phyloP scores from a whole-genome alignment of 768 basidiomycete genomes.

The Clathrus columnatus region DNA sequence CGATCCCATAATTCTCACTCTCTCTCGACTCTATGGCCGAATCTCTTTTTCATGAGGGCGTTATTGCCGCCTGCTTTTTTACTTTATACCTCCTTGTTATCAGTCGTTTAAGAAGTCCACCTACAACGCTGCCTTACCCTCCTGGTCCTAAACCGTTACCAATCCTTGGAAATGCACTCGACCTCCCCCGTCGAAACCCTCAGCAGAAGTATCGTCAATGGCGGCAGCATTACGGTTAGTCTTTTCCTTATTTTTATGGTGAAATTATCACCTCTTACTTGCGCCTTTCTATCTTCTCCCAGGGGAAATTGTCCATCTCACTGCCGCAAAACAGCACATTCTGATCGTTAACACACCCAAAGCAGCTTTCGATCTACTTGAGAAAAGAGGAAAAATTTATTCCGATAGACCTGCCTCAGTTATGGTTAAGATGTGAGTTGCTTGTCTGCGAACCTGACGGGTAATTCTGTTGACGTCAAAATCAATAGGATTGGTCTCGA shows the following conservation, averaged over 20 bases:
- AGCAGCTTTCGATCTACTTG: conserved; percentile 19
- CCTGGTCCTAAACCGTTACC: conserved; percentile 41
- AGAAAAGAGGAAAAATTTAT: conserved; percentile 21
- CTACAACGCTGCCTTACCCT: conserved; percentile 24
- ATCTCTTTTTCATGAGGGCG: not conserved
- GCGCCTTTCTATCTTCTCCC: not conserved
- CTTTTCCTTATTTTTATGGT: not conserved
- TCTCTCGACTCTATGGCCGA: not conserved
- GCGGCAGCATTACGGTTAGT: conserved; percentile 34
- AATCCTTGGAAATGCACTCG: conserved; percentile 38
- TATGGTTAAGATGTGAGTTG: conserved; percentile 8
- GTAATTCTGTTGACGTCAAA: not conserved
- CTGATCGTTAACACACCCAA: conserved; percentile 15
- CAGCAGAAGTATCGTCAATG: conserved; percentile 38
- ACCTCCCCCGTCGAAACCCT: conserved; percentile 39
- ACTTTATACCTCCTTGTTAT: not conserved
- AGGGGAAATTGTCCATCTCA: conserved; percentile 6
- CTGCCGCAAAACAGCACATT: conserved; percentile 5
- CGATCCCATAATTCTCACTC: not conserved
- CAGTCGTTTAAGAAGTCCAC: not conserved
- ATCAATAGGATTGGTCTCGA: not conserved
- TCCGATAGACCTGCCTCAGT: conserved; percentile 14
- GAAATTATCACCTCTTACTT: not conserved
- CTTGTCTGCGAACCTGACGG: not conserved
- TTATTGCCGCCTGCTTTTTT: not conserved